Evolutionary conservation across 1,139 yeast species (phyloP), one percentile per base, ranked within the genome.

Genomic region (Arxiozyma heterogenica): DNA sequence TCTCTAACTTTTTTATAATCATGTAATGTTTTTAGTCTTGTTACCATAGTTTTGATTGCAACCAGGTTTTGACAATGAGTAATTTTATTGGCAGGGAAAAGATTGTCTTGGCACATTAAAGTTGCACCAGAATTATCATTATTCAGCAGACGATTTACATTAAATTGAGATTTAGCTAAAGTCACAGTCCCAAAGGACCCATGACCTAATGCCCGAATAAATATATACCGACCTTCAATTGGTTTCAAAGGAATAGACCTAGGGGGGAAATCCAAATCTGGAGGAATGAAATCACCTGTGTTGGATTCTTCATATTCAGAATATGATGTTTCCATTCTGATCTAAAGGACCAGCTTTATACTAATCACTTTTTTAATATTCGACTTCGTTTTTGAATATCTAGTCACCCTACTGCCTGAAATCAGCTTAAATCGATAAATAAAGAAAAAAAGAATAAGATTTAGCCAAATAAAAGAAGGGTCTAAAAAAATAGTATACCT

Each of bases 1-100:
- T 93, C 98, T 60, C 91, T 84, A 39, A 86, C 83, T 53, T 75
- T 74, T 12, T 78, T 71, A 63, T 85, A 86, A 57, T 85, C 89
- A 43, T 74, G 73, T 47, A 82, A 67, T 12, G 73, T 68, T 1
- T 75, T 68, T 49, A 82, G 67, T 56, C 75, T 73, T 55, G 78
- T 77, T 55, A 81, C 81, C 84, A 91, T 82, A 7, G 88, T 82
- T 68, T 93, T 93, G 54, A 93, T 79, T 1, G 98, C 98, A 51
- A 90, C 95, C 55, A 84, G 69, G 44, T 79, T 75, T 47, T 69
- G 67, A 44, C 56, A 56, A 56, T 71, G 71, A 51, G 70, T 70
- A 44, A 60, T 56, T 50, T 57, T 58, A 55, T 71, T 72, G 47
- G 69, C 70, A 51, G 64, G 57, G 11, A 54, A 52, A 41, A 61